These are phyloP conservation scores for Calonectria hawksworthii DNA, from an alignment of 2,329 filamentous ascomycete genomes.

Conservation along the genomic window DNA sequence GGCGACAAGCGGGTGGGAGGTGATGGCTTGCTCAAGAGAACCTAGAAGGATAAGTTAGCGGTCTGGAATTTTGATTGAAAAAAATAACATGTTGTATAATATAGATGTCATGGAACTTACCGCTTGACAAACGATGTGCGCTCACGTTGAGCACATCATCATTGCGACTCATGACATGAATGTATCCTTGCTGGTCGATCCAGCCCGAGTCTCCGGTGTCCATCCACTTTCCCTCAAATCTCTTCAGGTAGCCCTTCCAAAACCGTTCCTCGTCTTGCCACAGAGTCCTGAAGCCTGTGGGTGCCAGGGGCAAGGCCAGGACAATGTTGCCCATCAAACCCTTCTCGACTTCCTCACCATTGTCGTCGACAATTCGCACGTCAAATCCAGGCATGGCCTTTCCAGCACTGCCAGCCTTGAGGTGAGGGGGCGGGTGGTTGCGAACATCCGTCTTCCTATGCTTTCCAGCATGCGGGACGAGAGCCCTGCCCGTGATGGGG, in stretches of 20 bases:
- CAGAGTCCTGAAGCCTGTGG: conserved; percentile 86
- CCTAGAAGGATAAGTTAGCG: conserved; percentile 60
- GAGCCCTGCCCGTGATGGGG: conserved; percentile 69
- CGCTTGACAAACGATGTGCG: conserved; percentile 90
- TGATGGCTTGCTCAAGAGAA: conserved; percentile 91
- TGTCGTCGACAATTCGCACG: conserved; percentile 85
- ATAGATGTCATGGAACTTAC: conserved; percentile 59
- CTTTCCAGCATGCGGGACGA: conserved; percentile 70
- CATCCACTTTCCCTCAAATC: conserved; percentile 86
- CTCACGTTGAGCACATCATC: conserved; percentile 98
- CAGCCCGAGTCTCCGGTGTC: conserved; percentile 94
- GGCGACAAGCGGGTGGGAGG: conserved; percentile 81
- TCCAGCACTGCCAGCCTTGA: conserved; percentile 89
- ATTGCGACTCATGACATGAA: conserved; percentile 73
- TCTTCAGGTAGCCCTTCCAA: conserved; percentile 85
- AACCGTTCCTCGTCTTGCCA: conserved; percentile 91
- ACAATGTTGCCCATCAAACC: conserved; percentile 95
- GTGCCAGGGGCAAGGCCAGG: conserved; percentile 83
- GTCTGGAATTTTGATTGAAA: neutral
- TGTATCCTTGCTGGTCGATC: conserved; percentile 81
- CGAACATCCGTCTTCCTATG: conserved; percentile 61
- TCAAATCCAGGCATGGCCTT: conserved; percentile 95
- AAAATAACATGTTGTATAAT: too few relatives aligned
- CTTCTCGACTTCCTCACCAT: conserved; percentile 77
- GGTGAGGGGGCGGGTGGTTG: conserved; percentile 60